Percentiles rank a stretch among this genome's conserved stretches.
phyloP scores from a whole-genome alignment of 257 asterid genomes.

The Solanum acaule region DNA sequence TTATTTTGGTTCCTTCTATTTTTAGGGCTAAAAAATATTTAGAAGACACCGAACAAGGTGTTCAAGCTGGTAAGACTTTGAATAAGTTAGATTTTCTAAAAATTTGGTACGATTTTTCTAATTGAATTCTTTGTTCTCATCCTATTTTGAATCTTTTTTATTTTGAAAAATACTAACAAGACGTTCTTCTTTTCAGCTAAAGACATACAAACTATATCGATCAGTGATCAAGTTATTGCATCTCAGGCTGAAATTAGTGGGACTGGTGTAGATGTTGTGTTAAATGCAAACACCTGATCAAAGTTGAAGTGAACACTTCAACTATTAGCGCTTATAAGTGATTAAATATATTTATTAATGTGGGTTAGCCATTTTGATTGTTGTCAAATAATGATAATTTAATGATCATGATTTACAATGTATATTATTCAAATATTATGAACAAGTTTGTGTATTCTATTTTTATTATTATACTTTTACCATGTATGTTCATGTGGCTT shows the following conservation, averaged over 20 bases:
- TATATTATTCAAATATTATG: not conserved
- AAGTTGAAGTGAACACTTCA: not conserved
- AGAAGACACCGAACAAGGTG: not conserved
- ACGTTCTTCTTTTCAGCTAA: not conserved
- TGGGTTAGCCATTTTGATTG: not conserved
- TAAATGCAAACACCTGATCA: not conserved
- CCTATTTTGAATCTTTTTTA: not conserved
- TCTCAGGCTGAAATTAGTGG: not conserved
- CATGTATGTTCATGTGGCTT: not conserved
- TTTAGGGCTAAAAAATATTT: not conserved
- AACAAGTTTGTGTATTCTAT: not conserved
- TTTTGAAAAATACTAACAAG: not conserved
- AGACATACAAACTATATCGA: not conserved
- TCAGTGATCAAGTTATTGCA: not conserved
- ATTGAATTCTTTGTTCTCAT: not conserved
- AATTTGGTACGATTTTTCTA: not conserved
- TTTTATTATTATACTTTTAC: not conserved
- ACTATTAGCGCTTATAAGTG: not conserved
- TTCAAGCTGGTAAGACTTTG: not conserved
- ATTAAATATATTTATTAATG: not conserved
- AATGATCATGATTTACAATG: not conserved
- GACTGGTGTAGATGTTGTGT: not conserved
- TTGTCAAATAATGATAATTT: not conserved
- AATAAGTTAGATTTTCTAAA: not conserved
- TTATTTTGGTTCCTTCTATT: not conserved